Base-by-base conservation (phyloP, 345 rosid species). In the Euclidium syriacum region DNA sequence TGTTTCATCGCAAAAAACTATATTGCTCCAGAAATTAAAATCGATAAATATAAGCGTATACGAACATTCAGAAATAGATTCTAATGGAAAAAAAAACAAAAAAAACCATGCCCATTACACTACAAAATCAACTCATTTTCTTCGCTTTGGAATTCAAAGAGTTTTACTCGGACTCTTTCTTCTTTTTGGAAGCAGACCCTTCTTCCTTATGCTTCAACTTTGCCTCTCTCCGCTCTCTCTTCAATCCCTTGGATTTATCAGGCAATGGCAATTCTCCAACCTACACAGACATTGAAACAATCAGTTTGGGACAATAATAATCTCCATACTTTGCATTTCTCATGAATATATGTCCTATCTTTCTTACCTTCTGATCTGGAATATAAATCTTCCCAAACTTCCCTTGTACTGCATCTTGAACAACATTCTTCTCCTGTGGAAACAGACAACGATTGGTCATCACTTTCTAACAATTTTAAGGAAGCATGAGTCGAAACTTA, bases 181-280 rank as follows among this genome's bases (percentile, higher is more conserved):
- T 83, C 78, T 74, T 95, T 67, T 95, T 90, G 3, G 79, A 38
- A 48, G 82, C 60, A 19, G 26, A 75, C 55, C 63, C 83, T 10
- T 41, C 69, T 10, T 51, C 60, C 19, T 65, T 62, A 4, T 55
- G 63, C 67, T 81, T 85, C 79, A 52, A 49, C 73, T 83, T 90
- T 10, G 84, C 85, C 70, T 90, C 96, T 16, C 83, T 92, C 0
- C 95, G 83, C 73, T 95, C 99, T 81, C 99, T 84, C 82, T 95
- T 95, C 63, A 84, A 70, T 61, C 97, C 97, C 78, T 94, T 94
- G 2, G 90, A 65, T 56, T 81, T 87, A 83, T 90, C 68, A 3
- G 78, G 77, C 11, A 90, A 47, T 16, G 68, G 71, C 79, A 62
- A 79, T 3, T 85, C 87, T 30, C 81, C 85, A 52, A 90, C 17